These are phyloP conservation scores for Hirsutella rhossiliensis DNA, from an alignment of 2,329 filamentous ascomycete genomes.

Conservation along the genomic window DNA sequence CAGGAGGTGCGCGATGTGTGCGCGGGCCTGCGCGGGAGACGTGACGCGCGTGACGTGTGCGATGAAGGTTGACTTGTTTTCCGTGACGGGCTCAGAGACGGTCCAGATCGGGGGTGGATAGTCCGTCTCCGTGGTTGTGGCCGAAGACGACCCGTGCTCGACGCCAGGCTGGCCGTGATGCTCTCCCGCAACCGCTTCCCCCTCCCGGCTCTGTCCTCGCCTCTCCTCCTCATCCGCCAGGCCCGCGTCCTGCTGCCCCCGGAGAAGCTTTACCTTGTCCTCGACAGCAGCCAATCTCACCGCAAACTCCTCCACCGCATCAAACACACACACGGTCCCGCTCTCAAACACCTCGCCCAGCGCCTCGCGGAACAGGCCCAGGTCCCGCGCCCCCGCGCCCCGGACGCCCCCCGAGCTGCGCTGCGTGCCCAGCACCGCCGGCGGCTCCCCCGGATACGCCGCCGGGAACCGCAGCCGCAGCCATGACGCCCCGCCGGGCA, in stretches of 20 bases:
- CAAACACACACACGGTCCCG: slow-evolving; percentile 77
- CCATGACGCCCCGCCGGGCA: slow-evolving; percentile 50
- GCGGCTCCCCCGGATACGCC: slow-evolving; percentile 64
- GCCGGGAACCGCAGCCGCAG: slow-evolving; percentile 56
- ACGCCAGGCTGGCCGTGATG: not conserved
- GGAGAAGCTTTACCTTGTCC: not conserved
- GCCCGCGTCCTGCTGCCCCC: not conserved
- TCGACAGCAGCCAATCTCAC: no score
- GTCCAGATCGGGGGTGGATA: slow-evolving; percentile 49
- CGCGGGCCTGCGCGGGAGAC: slow-evolving; percentile 58
- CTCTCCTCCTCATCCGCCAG: slow-evolving; percentile 19
- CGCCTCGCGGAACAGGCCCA: slow-evolving; percentile 56
- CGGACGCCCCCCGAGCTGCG: slow-evolving; percentile 63
- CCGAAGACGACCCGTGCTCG: no score
- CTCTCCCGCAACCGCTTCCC: slow-evolving; percentile 7
- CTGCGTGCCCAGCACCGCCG: slow-evolving; percentile 65
- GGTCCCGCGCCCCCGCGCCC: slow-evolving; percentile 59
- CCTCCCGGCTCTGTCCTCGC: not conserved
- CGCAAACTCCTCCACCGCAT: slow-evolving; percentile 70
- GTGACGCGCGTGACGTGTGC: slow-evolving; percentile 62
- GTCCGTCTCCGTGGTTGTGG: not conserved
- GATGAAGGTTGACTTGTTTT: slow-evolving; percentile 81
- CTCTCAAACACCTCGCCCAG: slow-evolving; percentile 56
- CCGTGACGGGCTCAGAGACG: slow-evolving; percentile 59
- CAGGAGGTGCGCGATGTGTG: slow-evolving; percentile 63